Base-by-base conservation (phyloP, 768 basidiomycete species). In the Tylopilus vinaceipallidus region DNA sequence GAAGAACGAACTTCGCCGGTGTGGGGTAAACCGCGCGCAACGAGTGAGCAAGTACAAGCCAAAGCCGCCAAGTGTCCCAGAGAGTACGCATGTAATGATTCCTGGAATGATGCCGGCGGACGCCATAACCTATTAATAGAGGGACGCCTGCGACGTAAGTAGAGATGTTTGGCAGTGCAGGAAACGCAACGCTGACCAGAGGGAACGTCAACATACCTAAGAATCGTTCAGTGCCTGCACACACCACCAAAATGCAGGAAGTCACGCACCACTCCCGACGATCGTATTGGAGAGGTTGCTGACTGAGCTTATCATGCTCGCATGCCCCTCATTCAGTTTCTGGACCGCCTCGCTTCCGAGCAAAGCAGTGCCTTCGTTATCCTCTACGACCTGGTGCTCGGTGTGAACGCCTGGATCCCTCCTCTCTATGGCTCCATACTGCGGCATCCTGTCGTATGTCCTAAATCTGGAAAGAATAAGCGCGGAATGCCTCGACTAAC, bases 31-130 rank as follows among this genome's bases (percentile, higher is more conserved):
- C 17, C 81, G 80, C 1, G 95, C 95, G 65, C 90, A 93, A 14
- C 87, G 71, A 10, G 90, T 86, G 35, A 98, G 79, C 29, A 98
- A 77, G 64, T 97, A 95, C 7, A 99, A 71, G 14, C 95, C 95
- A 60, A 98, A 93, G 0, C 77, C 82, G 2, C 84, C 86, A 7
- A 89, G 80, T 4, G 64, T 58, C 6, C 88, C 95, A 16, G 88
- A 95, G 55, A 92, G 81, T 11, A 85, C 56, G 59, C 95, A 97
- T 22, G 92, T 95, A 16, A 97, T 55, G 46, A 95, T 81, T 9
- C 95, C 95, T 6, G 94, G 95, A 48, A 98, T 78, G 39, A 98
- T 67, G 3, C 95, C 95, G 45, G 85, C 83, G 6, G 92, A 88
- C 4, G 95, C 91, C 78, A 98, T 83, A 17, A 91, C 91, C 90